phyloP scores from a whole-genome alignment of 352 stramenopile species.

The Aphanomyces euteiches region DNA sequence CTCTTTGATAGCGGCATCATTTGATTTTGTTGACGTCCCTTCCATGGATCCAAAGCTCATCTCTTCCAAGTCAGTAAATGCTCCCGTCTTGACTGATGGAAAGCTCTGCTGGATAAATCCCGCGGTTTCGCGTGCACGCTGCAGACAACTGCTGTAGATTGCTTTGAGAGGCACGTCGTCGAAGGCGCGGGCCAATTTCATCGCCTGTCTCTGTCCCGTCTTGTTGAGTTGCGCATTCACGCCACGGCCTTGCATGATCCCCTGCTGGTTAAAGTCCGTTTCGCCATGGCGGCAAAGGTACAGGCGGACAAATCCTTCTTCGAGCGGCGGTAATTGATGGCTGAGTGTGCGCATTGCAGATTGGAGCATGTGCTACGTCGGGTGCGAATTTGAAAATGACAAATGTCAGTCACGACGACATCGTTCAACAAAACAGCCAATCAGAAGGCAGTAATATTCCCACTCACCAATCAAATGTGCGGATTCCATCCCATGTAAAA shows the following conservation, averaged over 20 bases:
- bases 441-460: background rate
- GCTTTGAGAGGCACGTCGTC: slow-evolving; percentile 59
- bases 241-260: slow-evolving; percentile 72
- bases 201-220: slow-evolving; percentile 53
- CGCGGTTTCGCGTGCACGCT: slow-evolving; percentile 54
- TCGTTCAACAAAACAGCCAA: background rate
- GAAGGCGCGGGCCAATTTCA: slow-evolving; percentile 56
- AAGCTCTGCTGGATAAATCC: slow-evolving; percentile 49
- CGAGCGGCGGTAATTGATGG: slow-evolving; percentile 51
- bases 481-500: background rate
- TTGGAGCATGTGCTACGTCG: background rate
- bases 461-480: slow-evolving; percentile 3
- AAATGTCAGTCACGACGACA: background rate
- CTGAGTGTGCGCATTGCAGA: too few relatives aligned
- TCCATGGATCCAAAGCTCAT: slow-evolving; percentile 82
- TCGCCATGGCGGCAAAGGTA: slow-evolving; percentile 78
- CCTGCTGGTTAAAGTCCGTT: slow-evolving; percentile 68
- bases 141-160: slow-evolving; percentile 63
- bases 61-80: slow-evolving; percentile 69
- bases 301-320: slow-evolving; percentile 49
- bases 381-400: background rate
- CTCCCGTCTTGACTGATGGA: slow-evolving; percentile 45
- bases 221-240: slow-evolving; percentile 72
- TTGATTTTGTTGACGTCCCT: slow-evolving; percentile 46
- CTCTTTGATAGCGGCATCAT: slow-evolving; percentile 42